Base-by-base conservation (phyloP, 441 rosid species). In the Lepidium campestre region DNA sequence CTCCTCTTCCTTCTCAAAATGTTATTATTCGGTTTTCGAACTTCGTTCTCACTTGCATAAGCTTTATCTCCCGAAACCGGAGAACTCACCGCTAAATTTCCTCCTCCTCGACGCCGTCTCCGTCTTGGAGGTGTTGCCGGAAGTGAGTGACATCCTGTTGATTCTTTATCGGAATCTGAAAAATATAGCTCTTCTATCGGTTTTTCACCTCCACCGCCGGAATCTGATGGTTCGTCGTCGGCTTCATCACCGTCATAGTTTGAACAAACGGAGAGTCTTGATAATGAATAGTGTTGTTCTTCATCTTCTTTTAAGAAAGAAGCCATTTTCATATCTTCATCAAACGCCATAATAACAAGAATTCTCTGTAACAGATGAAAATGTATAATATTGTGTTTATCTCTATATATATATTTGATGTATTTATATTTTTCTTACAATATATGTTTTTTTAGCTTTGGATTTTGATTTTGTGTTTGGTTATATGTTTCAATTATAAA, bases 31-130 rank as follows among this genome's bases (percentile, higher is more conserved):
- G 35, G 54, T 68, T 75, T 72, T 3, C 1, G 17, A 5, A 71
- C 80, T 44, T 90, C 95, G 48, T 83, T 86, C 41, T 88, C 97
- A 76, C 95, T 88, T 0, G 87, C 86, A 56, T 86, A 90, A 15
- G 84, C 90, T 64, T 85, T 85, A n/a, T 23, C 78, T 3, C 75
- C 80, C 3, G 19, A 10, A 23, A 61, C 48, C 22, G 60, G 54
- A 1, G 68, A 57, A 17, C 31, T 60, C 45, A 22, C 34, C 17
- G 29, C 15, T 6, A 23, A 46, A 6, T 56, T 14, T 1, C 7
- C 22, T 14, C 44, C 62, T 44, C 29, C 62, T 4, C 57, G 3
- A 17, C 67, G 49, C 1, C 59, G 12, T 59, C 54, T 49, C 8
- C 57, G 20, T 57, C 78, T 29, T 12, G 67, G 82, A 1, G 88